These are phyloP conservation scores for Mrakiaceae sp. DNA, from an alignment of 1,284 basidiomycete genomes.

Conservation along the genomic window DNA sequence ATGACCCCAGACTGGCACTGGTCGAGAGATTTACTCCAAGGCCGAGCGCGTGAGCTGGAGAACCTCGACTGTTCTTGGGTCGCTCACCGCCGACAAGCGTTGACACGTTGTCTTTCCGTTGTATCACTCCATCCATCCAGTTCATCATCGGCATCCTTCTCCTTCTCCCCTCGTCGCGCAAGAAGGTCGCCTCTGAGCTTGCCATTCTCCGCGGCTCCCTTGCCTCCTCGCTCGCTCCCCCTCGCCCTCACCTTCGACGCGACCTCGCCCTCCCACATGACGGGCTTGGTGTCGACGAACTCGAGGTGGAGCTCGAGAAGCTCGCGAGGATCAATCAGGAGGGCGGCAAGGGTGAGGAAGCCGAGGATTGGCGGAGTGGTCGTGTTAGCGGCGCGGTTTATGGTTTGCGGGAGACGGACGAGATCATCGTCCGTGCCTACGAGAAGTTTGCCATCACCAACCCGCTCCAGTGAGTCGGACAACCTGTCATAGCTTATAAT, in stretches of 20 bases:
- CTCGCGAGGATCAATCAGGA: constrained; percentile 37
- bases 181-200: constrained; percentile 60
- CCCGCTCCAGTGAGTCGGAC: constrained; percentile 1
- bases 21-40: constrained; percentile 20
- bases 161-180: constrained; percentile 53
- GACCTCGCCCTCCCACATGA: constrained; percentile 17
- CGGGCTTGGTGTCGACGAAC: constrained; percentile 44
- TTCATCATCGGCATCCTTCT: constrained; percentile 51
- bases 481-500: too few species aligned
- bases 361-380: constrained; percentile 68
- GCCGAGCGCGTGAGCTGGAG: background rate
- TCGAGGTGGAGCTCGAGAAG: constrained; percentile 52
- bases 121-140: constrained; percentile 32
- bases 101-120: background rate
- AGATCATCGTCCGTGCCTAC: constrained; percentile 35
- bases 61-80: too few species aligned
- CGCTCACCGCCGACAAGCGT: too few species aligned
- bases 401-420: constrained; percentile 67
- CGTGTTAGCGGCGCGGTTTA: constrained; percentile 81
- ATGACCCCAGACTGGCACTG: constrained; percentile 19
- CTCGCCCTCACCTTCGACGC: constrained; percentile 16
- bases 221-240: constrained; percentile 18
- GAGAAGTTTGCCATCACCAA: constrained; percentile 48
- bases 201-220: constrained; percentile 32
- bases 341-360: constrained; percentile 54